Evolutionary conservation across 495 filamentous ascomycete species (phyloP).

Genomic region (Symbiotaphrina buchneri): DNA sequence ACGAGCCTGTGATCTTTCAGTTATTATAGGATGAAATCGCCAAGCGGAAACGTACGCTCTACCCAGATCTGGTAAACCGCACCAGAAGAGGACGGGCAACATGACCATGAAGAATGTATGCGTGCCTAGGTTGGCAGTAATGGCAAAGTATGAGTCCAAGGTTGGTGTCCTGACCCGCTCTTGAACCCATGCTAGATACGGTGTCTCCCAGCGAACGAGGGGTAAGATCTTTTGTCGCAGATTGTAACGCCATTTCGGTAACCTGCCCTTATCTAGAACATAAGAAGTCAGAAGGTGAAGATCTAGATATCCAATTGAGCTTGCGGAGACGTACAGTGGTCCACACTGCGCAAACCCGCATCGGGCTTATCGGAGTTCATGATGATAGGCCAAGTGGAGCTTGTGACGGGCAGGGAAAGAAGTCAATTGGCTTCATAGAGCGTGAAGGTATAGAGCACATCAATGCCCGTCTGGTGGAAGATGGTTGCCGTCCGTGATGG

Average conservation of each 20-base stretch:
- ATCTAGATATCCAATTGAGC: constrained; percentile 1
- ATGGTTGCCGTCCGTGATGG: too few relatives aligned
- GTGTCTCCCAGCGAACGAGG: constrained; percentile 84
- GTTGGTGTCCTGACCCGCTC: constrained; percentile 50
- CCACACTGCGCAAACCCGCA: constrained; percentile 45
- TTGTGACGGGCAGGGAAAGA: too few relatives aligned
- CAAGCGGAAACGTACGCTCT: constrained; percentile 39
- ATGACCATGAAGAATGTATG: constrained; percentile 98
- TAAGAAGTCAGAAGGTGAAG: not conserved
- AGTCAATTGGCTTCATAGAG: too few relatives aligned
- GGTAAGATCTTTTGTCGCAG: constrained; percentile 65
- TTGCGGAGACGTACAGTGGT: constrained; percentile 41
- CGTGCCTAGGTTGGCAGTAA: constrained; percentile 90
- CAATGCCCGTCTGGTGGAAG: too few relatives aligned
- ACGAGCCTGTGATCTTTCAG: constrained; percentile 35
- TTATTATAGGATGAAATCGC: not conserved
- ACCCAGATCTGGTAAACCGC: constrained; percentile 57
- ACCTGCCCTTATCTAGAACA: constrained; percentile 46
- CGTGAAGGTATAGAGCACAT: too few relatives aligned
- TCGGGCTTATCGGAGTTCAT: constrained; percentile 25
- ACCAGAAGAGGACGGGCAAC: constrained; percentile 89
- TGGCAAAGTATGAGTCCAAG: constrained; percentile 87
- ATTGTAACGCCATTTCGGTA: constrained; percentile 77
- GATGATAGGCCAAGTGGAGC: too few relatives aligned
- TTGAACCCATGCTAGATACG: constrained; percentile 74